Evolutionary conservation across 805 yeast genomes (phyloP).

Genomic region (Pichia insulana): DNA sequence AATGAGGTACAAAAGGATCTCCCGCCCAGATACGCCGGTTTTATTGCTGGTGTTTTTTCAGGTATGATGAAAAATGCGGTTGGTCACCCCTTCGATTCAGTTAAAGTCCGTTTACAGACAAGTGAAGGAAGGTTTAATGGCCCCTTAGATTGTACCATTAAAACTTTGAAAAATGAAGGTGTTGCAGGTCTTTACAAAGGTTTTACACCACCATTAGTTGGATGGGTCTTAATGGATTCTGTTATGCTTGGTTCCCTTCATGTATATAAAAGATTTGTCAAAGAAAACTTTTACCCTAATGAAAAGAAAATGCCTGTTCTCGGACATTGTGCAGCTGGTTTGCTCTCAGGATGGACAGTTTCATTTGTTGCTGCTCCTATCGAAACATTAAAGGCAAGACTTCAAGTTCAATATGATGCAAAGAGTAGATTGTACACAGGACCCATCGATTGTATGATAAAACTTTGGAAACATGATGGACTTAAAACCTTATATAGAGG

Average conservation of each 20-base stretch:
- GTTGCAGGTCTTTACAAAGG: slow-evolving; percentile 77
- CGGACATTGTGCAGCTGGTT: slow-evolving; percentile 67
- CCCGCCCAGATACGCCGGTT: slow-evolving; percentile 59
- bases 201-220: slow-evolving; percentile 85
- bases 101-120: slow-evolving; percentile 78
- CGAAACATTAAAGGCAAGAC: slow-evolving; percentile 79
- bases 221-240: slow-evolving; percentile 92
- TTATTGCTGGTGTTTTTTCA: slow-evolving; percentile 80
- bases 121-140: slow-evolving; percentile 60
- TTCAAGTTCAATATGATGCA: slow-evolving; percentile 86
- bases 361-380: slow-evolving; percentile 94
- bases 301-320: slow-evolving; percentile 56
- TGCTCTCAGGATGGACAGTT: slow-evolving; percentile 89
- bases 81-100: slow-evolving; percentile 90
- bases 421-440: slow-evolving; percentile 59
- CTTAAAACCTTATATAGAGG: slow-evolving; percentile 73
- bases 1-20: slow-evolving; percentile 17
- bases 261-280: slow-evolving; percentile 60
- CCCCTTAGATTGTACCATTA: slow-evolving; percentile 69
- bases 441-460: slow-evolving; percentile 66
- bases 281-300: slow-evolving; percentile 54
- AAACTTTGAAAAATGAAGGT: slow-evolving; percentile 71
- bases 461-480: slow-evolving; percentile 53
- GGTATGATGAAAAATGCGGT: slow-evolving; percentile 84
- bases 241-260: slow-evolving; percentile 84